Percentiles rank a stretch among this genome's conserved stretches.
phyloP scores from a whole-genome alignment of 2,329 filamentous ascomycete species.

The Aspergillus clavatus region DNA sequence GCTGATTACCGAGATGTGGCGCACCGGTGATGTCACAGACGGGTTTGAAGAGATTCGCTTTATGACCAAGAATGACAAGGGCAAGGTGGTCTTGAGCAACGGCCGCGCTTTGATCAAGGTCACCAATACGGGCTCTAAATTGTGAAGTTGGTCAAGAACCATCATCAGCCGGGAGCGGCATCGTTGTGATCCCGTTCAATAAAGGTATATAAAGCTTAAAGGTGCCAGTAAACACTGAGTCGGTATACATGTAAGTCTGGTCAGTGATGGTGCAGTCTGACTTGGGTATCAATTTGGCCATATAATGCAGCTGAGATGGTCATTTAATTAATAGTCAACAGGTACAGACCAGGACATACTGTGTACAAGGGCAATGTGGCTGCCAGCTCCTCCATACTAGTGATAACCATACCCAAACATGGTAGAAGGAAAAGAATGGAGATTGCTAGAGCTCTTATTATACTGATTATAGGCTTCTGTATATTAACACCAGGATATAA shows the following conservation, averaged over 20 bases:
- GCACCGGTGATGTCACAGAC: constrained; percentile 56
- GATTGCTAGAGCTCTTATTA: constrained; percentile 3
- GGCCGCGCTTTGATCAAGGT: constrained; percentile 73
- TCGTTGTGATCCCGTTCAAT: no score
- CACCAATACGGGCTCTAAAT: constrained; percentile 23
- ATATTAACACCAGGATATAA: background rate
- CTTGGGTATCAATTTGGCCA: constrained; percentile 21
- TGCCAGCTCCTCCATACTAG: constrained; percentile 11
- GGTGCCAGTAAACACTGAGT: constrained; percentile 28
- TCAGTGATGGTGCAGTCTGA: constrained; percentile 37
- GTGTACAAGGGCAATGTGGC: constrained; percentile 18
- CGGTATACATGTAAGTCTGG: constrained; percentile 38
- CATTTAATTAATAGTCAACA: no score
- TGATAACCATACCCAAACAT: constrained; percentile 6
- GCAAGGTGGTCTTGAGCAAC: constrained; percentile 83
- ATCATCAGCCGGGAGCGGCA: no score
- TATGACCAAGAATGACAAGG: constrained; percentile 68
- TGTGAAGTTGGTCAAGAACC: background rate
- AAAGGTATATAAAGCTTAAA: no score
- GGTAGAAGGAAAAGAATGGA: constrained; percentile 2
- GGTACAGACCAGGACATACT: no score
- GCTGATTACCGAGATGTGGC: constrained; percentile 76
- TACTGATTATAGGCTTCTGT: constrained; percentile 8
- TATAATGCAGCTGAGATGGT: constrained; percentile 25
- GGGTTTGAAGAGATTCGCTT: constrained; percentile 82